Percentiles rank a stretch among this genome's conserved stretches.
Evolutionary conservation across 2,329 filamentous ascomycete species (phyloP).

Genomic region (Claviceps fusiformis): DNA sequence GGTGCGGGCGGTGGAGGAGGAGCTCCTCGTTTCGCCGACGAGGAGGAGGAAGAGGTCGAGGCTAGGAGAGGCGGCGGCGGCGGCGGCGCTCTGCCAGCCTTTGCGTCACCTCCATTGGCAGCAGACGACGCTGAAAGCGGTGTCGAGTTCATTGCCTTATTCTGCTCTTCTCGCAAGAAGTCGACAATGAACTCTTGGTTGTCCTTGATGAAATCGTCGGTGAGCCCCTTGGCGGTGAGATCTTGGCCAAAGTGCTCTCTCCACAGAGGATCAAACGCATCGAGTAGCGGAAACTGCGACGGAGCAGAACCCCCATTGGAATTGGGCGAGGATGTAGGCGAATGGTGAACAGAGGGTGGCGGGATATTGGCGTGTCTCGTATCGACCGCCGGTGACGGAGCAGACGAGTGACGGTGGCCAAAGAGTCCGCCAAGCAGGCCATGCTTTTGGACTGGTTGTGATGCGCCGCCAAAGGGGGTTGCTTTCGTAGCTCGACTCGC

Average conservation of each 20-base stretch:
- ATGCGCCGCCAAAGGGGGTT: slow-evolving; percentile 55
- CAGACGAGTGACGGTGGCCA: slow-evolving; percentile 46
- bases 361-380: slow-evolving; percentile 27
- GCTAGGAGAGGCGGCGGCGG: slow-evolving; percentile 19
- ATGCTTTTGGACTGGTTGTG: slow-evolving; percentile 25
- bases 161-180: slow-evolving; percentile 46
- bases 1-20: slow-evolving; percentile 32
- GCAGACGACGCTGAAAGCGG: slow-evolving; percentile 15
- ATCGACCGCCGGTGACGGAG: slow-evolving; percentile 39
- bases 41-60: slow-evolving; percentile 4
- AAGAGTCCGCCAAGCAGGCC: slow-evolving; percentile 49
- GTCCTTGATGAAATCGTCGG: slow-evolving; percentile 52
- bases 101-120: slow-evolving; percentile 19
- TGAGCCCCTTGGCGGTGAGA: slow-evolving; percentile 47
- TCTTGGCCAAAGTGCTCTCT: slow-evolving; percentile 53
- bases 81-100: slow-evolving; percentile 18
- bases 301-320: slow-evolving; percentile 28
- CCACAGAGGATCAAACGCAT: slow-evolving; percentile 52
- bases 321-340: slow-evolving; percentile 30
- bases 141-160: slow-evolving; percentile 16
- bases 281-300: slow-evolving; percentile 48
- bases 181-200: slow-evolving; percentile 57
- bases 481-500: slow-evolving; percentile 74
- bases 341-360: slow-evolving; percentile 21
- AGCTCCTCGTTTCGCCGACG: slow-evolving; percentile 8